Evolutionary conservation across 306 rosid species (phyloP).

Genomic region (Prunus campanulata): DNA sequence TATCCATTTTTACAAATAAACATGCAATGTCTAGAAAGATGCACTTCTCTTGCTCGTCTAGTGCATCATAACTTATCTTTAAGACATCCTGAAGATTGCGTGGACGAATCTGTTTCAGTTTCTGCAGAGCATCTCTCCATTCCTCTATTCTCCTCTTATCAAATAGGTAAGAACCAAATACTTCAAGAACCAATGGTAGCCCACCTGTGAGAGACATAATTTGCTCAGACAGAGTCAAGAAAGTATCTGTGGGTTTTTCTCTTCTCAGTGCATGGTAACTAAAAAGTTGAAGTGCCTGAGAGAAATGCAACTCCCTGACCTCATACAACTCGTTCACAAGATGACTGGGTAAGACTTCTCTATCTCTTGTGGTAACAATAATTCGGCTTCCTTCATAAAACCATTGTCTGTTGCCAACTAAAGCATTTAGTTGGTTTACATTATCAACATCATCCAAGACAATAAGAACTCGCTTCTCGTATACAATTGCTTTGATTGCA

Average conservation of each 20-base stretch:
- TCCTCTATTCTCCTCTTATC: conserved; percentile 41
- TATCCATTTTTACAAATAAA: conserved; percentile 39
- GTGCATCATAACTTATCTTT: conserved; percentile 48
- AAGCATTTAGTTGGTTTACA: conserved; percentile 33
- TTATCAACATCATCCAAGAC: conserved; percentile 63
- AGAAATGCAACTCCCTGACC: conserved; percentile 34
- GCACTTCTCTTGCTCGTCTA: conserved; percentile 46
- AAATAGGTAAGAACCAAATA: conserved; percentile 53
- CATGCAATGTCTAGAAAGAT: conserved; percentile 67
- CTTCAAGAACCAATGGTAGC: conserved; percentile 71
- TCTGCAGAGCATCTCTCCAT: conserved; percentile 47
- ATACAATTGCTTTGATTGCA: conserved; percentile 13
- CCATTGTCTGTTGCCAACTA: conserved; percentile 39
- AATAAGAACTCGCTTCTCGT: conserved; percentile 35
- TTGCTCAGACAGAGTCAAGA: conserved; percentile 27
- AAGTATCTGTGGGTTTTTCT: conserved; percentile 25
- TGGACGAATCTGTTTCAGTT: conserved; percentile 38
- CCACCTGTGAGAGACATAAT: conserved; percentile 52
- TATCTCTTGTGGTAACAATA: conserved; percentile 56
- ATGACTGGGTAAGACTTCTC: conserved; percentile 14
- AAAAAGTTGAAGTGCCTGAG: conserved; percentile 47
- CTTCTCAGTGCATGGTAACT: conserved; percentile 53
- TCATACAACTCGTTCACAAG: conserved; percentile 30
- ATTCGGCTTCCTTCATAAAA: conserved; percentile 54
- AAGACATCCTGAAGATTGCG: conserved; percentile 51